These are phyloP conservation scores for Helminthosporium solani DNA, from an alignment of 2,329 filamentous ascomycete genomes.

Conservation along the genomic window DNA sequence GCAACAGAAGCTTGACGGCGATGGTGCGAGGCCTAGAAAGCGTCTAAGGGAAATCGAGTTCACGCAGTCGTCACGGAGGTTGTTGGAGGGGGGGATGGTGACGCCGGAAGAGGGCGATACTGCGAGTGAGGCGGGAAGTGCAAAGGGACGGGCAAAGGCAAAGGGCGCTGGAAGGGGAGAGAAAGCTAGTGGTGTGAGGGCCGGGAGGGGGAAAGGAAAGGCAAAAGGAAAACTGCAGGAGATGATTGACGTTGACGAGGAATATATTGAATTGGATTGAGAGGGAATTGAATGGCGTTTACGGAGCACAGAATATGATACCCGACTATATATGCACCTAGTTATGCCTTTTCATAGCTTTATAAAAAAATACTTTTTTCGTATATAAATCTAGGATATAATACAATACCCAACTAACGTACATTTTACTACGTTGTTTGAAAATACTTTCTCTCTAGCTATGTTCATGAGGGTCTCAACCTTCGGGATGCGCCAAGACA, in stretches of 20 bases:
- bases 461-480: not conserved
- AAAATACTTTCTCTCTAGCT: no score
- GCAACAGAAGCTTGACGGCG: conserved; percentile 9
- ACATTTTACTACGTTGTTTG: no score
- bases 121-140: conserved; percentile 7
- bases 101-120: conserved; percentile 9
- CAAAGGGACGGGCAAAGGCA: conserved; percentile 6
- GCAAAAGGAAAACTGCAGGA: conserved; percentile 22
- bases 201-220: conserved; percentile 6
- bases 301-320: not conserved
- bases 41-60: conserved; percentile 30
- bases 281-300: not conserved
- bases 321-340: not conserved
- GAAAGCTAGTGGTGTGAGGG: conserved; percentile 3
- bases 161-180: conserved; percentile 6
- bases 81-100: conserved; percentile 3
- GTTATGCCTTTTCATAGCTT: no score
- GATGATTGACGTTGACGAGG: conserved; percentile 22
- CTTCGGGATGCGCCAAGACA: conserved; percentile 20
- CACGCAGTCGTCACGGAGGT: not conserved
- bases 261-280: conserved; percentile 32
- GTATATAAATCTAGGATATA: no score
- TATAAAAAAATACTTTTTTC: no score
- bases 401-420: no score
- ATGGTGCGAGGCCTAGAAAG: conserved; percentile 26